Conservation (phyloP, 2,329 filamentous ascomycete genomes). For the Alternaria dauci region DNA sequence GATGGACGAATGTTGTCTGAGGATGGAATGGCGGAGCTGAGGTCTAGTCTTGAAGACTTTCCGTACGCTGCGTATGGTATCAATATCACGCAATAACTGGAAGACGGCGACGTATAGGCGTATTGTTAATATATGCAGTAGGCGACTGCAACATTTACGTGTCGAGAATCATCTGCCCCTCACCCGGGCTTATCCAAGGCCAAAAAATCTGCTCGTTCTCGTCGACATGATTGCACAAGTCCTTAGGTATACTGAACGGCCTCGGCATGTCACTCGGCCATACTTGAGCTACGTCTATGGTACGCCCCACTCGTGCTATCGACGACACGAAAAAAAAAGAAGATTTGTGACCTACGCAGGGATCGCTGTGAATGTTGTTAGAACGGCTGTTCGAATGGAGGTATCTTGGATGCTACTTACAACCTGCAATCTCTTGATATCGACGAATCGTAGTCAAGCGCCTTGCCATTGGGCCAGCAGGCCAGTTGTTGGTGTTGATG, state of each 20-base stretch:
- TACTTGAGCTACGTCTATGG: neutral
- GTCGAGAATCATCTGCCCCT: no score
- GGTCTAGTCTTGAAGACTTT: slow-evolving; percentile 4
- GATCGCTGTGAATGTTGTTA: neutral
- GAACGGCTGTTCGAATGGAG: neutral
- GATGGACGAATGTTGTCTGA: slow-evolving; percentile 7
- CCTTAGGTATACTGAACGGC: neutral
- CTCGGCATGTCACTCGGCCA: neutral
- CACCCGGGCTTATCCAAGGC: neutral
- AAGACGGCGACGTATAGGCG: neutral
- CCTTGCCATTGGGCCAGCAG: slow-evolving; percentile 64
- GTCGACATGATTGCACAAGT: neutral
- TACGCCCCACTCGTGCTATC: neutral
- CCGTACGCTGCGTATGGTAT: slow-evolving; percentile 10
- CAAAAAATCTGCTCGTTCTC: neutral
- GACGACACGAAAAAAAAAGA: neutral
- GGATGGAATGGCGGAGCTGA: slow-evolving; percentile 7
- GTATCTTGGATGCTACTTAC: neutral
- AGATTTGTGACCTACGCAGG: neutral
- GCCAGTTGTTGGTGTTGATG: slow-evolving; percentile 20
- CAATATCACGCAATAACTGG: neutral
- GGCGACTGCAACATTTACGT: neutral
- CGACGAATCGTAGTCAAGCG: slow-evolving; percentile 62
- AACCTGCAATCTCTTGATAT: neutral
- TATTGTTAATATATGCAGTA: no score